Conservation (phyloP, 331 rosid species). For the Pyracantha coccinea region DNA sequence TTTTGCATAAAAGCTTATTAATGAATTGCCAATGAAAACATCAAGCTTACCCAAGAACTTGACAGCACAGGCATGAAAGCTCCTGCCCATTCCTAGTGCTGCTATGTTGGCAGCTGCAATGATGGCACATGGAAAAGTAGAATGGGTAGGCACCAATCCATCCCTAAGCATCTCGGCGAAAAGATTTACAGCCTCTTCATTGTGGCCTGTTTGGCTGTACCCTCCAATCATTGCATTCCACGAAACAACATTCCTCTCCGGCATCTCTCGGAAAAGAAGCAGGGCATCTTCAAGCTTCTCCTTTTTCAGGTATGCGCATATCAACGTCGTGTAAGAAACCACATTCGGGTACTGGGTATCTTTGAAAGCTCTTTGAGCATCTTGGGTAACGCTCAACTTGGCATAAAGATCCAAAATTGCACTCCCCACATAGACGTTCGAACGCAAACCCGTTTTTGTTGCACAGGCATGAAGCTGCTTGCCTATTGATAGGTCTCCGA, state of each 20-base stretch:
- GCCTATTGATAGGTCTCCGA: slow-evolving; percentile 33
- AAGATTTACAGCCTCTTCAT: slow-evolving; percentile 67
- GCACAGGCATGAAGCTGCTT: slow-evolving; percentile 71
- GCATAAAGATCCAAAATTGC: slow-evolving; percentile 69
- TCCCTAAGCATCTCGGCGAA: slow-evolving; percentile 60
- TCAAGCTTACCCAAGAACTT: slow-evolving; percentile 69
- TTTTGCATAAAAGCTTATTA: slow-evolving; percentile 79
- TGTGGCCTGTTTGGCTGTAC: slow-evolving; percentile 77
- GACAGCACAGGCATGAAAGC: slow-evolving; percentile 75
- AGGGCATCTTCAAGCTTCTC: slow-evolving; percentile 52
- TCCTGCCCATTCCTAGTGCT: slow-evolving; percentile 65
- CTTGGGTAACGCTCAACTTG: slow-evolving; percentile 50
- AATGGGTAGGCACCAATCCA: slow-evolving; percentile 57
- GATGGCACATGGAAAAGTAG: slow-evolving; percentile 78
- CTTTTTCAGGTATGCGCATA: slow-evolving; percentile 58
- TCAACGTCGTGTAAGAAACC: slow-evolving; percentile 76
- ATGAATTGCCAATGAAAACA: slow-evolving; percentile 60
- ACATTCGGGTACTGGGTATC: slow-evolving; percentile 63
- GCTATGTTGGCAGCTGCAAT: slow-evolving; percentile 73
- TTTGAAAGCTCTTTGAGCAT: slow-evolving; percentile 47
- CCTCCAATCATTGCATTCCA: slow-evolving; percentile 92
- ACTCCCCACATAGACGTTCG: slow-evolving; percentile 71
- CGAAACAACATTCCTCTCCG: slow-evolving; percentile 66
- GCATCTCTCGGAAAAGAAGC: slow-evolving; percentile 54
- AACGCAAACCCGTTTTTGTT: slow-evolving; percentile 39